Evolutionary conservation across 1,284 basidiomycete genomes (phyloP).

Genomic region (Tilletiopsis washingtonensis): DNA sequence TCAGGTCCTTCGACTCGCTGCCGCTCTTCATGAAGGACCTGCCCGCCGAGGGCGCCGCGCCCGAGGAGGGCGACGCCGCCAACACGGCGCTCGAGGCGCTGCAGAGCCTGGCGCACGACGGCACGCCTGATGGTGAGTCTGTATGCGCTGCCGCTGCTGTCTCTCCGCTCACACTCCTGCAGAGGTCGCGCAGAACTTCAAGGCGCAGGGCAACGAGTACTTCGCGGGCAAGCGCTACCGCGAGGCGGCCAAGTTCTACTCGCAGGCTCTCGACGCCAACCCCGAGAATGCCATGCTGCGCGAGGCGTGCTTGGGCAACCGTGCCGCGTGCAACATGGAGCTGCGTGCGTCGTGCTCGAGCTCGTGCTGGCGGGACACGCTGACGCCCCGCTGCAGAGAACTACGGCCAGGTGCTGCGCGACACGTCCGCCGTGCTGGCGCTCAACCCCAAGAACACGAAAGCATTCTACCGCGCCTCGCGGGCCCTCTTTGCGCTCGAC

Average conservation of each 20-base stretch:
- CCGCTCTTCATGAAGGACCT: constrained; percentile 91
- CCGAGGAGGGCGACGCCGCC: constrained; percentile 57
- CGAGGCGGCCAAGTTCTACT: constrained; percentile 83
- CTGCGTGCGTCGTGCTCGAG: constrained; percentile 54
- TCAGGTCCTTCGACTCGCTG: constrained; percentile 44
- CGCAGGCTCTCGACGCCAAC: constrained; percentile 75
- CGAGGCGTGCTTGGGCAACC: constrained; percentile 58
- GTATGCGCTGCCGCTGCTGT: background rate
- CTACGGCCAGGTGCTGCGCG: constrained; percentile 71
- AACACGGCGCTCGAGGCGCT: constrained; percentile 63
- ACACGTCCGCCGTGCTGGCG: constrained; percentile 67
- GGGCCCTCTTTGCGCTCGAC: constrained; percentile 30
- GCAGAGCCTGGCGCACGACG: constrained; percentile 77
- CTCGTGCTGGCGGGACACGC: constrained; percentile 7
- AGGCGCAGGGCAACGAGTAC: constrained; percentile 89
- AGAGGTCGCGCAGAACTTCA: constrained; percentile 89
- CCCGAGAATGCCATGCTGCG: constrained; percentile 62
- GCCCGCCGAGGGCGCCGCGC: constrained; percentile 51
- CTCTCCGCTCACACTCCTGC: background rate
- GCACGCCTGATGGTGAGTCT: constrained; percentile 79
- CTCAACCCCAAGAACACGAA: constrained; percentile 44
- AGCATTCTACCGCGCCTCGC: constrained; percentile 38
- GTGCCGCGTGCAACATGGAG: constrained; percentile 85
- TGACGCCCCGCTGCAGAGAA: constrained; percentile 58
- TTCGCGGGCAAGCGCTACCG: constrained; percentile 76